phyloP scores from a whole-genome alignment of 306 rosid genomes.

The Dicorynia guianensis region DNA sequence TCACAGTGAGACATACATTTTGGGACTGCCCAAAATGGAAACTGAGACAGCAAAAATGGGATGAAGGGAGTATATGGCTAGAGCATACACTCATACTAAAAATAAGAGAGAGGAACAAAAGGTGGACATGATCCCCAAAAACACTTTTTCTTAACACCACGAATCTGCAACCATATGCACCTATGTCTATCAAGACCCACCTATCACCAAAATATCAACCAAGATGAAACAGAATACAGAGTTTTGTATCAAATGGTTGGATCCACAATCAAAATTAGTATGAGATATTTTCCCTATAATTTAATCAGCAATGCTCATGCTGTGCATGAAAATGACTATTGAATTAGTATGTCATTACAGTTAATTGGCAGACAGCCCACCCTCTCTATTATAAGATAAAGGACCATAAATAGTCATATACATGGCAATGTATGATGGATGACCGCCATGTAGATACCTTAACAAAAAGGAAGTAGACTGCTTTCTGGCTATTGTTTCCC shows the following conservation, averaged over 20 bases:
- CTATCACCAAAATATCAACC: slow-evolving; percentile 36
- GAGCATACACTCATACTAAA: slow-evolving; percentile 15
- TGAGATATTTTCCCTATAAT: slow-evolving; percentile 26
- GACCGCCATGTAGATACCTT: slow-evolving; percentile 59
- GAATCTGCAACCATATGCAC: slow-evolving; percentile 30
- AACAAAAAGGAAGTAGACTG: slow-evolving; percentile 71
- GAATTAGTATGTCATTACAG: slow-evolving; percentile 5
- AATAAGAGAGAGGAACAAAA: neutral
- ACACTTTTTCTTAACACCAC: slow-evolving; percentile 33
- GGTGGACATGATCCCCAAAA: slow-evolving; percentile 26
- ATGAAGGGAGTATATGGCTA: slow-evolving; percentile 9
- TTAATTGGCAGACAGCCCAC: slow-evolving; percentile 23
- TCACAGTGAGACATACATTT: no score
- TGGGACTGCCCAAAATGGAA: no score
- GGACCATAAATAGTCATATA: slow-evolving; percentile 16
- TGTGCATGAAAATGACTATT: slow-evolving; percentile 32
- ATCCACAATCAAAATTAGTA: slow-evolving; percentile 19
- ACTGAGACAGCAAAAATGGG: no score
- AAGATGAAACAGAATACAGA: slow-evolving; percentile 35
- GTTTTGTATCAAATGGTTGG: slow-evolving; percentile 30
- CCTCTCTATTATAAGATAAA: slow-evolving; percentile 13
- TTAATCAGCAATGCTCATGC: slow-evolving; percentile 17
- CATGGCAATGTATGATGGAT: slow-evolving; percentile 31
- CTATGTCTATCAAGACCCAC: slow-evolving; percentile 35
- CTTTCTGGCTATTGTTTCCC: slow-evolving; percentile 66